Base-by-base conservation (phyloP, 352 stramenopile genomes). In the Globisporangium irregulare region DNA sequence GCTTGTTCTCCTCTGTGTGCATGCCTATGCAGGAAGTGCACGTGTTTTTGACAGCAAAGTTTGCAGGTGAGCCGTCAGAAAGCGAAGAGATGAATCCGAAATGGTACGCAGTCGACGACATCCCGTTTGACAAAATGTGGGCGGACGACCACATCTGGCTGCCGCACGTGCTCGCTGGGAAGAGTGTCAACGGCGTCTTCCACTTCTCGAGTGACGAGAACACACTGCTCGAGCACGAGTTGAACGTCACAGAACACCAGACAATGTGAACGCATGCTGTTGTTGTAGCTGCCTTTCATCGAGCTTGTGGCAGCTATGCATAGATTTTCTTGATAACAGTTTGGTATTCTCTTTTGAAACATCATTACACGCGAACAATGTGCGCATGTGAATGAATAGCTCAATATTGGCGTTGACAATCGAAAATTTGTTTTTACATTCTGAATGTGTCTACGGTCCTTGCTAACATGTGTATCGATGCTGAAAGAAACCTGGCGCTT, bases 111-210 rank as follows among this genome's bases (percentile, higher is more conserved):
- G 54, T 74, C 7, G 69, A 72, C 38, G 67, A 69, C 12, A 85
- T 97, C 54, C 92, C 92, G n/a, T 94, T 83, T 61, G 66, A 80
- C 3, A 72, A 70, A n/a, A 97, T 97, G 90, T 97, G 91, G 90
- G 71, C 85, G 2, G 90, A 97, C 72, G 90, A 97, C 68, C 60
- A 50, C 56, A 68, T 92, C 54, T 97, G 91, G 91, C 69, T 96
- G 48, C 89, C 88, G 25, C 79, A 88, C 22, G 75, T 97, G 22
- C 78, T 97, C 15, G 68, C 62, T 1, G 90, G 87, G 46, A 81
- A 88, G 41, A 78, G 54, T 38, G 86, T 97, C 55, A 62, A 80
- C 54, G 90, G 84, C 10, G 75, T 85, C 27, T 96, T 95, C 64
- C 75, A 81, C 68, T 97, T 96, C 63, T 75, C 72, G 18, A 75